Conservation (phyloP, 257 asterid species). For the Coffea eugenioides region DNA sequence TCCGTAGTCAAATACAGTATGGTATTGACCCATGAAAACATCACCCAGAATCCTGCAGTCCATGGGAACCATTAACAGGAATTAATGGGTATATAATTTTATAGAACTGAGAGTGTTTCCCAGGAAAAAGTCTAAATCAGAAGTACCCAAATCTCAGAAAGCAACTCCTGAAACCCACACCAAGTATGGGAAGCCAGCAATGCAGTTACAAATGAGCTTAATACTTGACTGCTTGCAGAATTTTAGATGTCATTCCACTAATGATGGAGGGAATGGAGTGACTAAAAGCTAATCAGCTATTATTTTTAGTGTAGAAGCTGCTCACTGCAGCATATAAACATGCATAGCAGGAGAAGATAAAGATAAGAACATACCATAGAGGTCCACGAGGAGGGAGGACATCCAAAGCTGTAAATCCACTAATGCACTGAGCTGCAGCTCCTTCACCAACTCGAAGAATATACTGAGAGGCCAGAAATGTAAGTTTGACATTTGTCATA, state of each 20-base stretch:
- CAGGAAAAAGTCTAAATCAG: neutral
- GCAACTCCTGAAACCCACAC: neutral
- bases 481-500: neutral
- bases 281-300: neutral
- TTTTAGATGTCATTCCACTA: neutral
- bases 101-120: neutral
- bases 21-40: constrained; percentile 78
- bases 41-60: constrained; percentile 79
- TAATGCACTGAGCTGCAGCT: constrained; percentile 71
- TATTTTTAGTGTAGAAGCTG: neutral
- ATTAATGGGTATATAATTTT: neutral
- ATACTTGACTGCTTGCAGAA: neutral
- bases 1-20: constrained; percentile 74
- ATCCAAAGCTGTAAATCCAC: constrained; percentile 84
- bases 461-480: constrained; percentile 44
- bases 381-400: constrained; percentile 91
- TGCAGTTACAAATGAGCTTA: neutral
- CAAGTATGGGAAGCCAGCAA: neutral
- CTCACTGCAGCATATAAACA: neutral
- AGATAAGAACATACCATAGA: constrained; percentile 50
- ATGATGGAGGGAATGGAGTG: neutral
- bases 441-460: constrained; percentile 76
- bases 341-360: neutral
- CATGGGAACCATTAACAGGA: neutral
- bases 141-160: neutral